Percentiles rank a stretch among this genome's conserved stretches.
Conservation (phyloP, 805 yeast species). For the Yamadazyma endophytica region DNA sequence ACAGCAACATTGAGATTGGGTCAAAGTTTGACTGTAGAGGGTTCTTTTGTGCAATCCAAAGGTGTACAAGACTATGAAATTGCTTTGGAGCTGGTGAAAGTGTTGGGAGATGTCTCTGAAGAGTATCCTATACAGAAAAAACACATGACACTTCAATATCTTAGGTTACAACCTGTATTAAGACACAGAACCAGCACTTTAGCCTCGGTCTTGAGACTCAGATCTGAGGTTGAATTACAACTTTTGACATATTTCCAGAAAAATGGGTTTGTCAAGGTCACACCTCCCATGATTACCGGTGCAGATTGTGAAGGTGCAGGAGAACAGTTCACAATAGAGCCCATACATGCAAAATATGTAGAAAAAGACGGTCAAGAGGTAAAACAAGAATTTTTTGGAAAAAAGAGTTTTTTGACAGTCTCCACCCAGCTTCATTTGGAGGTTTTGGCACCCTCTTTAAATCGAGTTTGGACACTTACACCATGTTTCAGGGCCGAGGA, state of each 20-base stretch:
- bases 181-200: constrained; percentile 71
- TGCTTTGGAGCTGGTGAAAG: constrained; percentile 24
- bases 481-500: constrained; percentile 95
- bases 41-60: constrained; percentile 28
- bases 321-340: constrained; percentile 66
- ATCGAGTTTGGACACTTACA: constrained; percentile 80
- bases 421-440: constrained; percentile 92
- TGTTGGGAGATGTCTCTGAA: constrained; percentile 61
- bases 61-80: constrained; percentile 33
- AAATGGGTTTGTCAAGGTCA: constrained; percentile 61
- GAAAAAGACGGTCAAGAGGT: constrained; percentile 15
- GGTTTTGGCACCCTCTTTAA: constrained; percentile 65
- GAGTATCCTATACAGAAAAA: constrained; percentile 84
- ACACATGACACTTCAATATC: constrained; percentile 56
- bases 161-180: constrained; percentile 71
- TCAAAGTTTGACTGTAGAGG: constrained; percentile 33
- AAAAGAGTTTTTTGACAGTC: constrained; percentile 72
- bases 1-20: constrained; percentile 44
- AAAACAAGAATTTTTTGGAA: constrained; percentile 51
- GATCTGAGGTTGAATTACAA: constrained; percentile 61
- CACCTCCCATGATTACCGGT: constrained; percentile 83
- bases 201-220: constrained; percentile 62
- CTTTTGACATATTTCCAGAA: constrained; percentile 52
- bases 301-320: constrained; percentile 99
- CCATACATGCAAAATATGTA: constrained; percentile 11